Conservation (phyloP, 352 stramenopile species). For the Phytophthora chlamydospora region DNA sequence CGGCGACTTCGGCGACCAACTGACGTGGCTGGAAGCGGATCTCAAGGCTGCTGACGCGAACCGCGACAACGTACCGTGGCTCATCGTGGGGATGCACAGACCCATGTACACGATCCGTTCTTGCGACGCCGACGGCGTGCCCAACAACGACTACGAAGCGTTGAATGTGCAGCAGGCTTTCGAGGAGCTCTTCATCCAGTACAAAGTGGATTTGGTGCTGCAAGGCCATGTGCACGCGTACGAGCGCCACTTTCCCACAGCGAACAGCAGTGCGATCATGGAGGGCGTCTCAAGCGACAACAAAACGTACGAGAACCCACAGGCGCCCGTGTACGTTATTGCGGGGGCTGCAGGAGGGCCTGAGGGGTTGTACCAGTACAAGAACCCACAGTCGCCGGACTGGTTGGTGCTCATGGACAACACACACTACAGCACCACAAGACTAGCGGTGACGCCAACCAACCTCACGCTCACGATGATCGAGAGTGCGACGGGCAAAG, state of each 20-base stretch:
- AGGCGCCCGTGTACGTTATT: slow-evolving; percentile 61
- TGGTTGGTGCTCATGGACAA: slow-evolving; percentile 45
- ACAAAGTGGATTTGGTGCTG: slow-evolving; percentile 63
- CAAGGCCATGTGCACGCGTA: slow-evolving; percentile 61
- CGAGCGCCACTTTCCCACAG: slow-evolving; percentile 53
- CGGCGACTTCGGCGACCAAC: slow-evolving; percentile 49
- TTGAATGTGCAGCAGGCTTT: slow-evolving; percentile 51
- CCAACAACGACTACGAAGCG: slow-evolving; percentile 27
- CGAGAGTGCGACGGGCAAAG: slow-evolving; percentile 20
- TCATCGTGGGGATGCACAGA: slow-evolving; percentile 62
- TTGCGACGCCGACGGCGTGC: slow-evolving; percentile 28
- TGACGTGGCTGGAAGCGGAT: slow-evolving; percentile 61
- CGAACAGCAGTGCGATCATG: slow-evolving; percentile 39
- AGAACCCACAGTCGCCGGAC: slow-evolving; percentile 22
- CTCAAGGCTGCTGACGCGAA: slow-evolving; percentile 54
- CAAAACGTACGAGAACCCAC: slow-evolving; percentile 45
- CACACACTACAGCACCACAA: slow-evolving; percentile 42
- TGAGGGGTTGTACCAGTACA: slow-evolving; percentile 38
- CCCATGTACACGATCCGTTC: slow-evolving; percentile 52
- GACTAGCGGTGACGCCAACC: slow-evolving; percentile 35
- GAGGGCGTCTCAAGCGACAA: slow-evolving; percentile 51
- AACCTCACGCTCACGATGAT: slow-evolving; percentile 44
- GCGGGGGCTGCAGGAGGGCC: slow-evolving; percentile 38
- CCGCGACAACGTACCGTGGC: slow-evolving; percentile 51
- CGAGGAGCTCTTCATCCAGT: slow-evolving; percentile 64